Conservation (phyloP, 169 alveolate genomes). For the Cryptosporidium tyzzeri region DNA sequence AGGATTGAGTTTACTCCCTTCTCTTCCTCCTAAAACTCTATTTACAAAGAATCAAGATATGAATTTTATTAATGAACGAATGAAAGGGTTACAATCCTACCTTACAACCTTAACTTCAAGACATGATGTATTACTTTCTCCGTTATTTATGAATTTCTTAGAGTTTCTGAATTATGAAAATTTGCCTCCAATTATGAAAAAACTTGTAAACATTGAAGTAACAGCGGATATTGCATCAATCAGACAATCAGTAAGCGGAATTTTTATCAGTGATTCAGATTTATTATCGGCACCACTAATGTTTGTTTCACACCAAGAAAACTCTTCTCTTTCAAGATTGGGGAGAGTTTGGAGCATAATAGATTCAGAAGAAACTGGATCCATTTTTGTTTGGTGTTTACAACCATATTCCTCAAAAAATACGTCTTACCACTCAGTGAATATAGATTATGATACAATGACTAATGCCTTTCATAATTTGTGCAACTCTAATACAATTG, state of each 20-base stretch:
- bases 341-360: slow-evolving; percentile 75
- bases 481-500: slow-evolving; percentile 9
- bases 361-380: slow-evolving; percentile 65
- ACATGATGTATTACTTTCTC: slow-evolving; percentile 38
- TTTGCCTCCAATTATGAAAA: neutral
- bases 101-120: slow-evolving; percentile 14
- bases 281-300: neutral
- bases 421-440: neutral
- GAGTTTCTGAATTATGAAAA: slow-evolving; percentile 22
- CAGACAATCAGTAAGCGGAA: slow-evolving; percentile 47
- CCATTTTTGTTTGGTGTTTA: slow-evolving; percentile 32
- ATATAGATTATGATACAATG: neutral
- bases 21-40: slow-evolving; percentile 71
- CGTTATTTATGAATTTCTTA: slow-evolving; percentile 44
- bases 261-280: slow-evolving; percentile 18
- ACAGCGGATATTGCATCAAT: slow-evolving; percentile 28
- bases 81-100: slow-evolving; percentile 56
- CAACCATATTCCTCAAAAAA: neutral
- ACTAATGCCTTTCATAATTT: slow-evolving; percentile 39
- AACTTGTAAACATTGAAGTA: slow-evolving; percentile 8
- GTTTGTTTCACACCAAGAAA: slow-evolving; percentile 61
- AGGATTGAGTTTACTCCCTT: slow-evolving; percentile 53
- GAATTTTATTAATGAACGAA: slow-evolving; percentile 42
- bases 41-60: slow-evolving; percentile 54
- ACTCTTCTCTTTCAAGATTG: slow-evolving; percentile 54